Base-by-base conservation (phyloP, 1,139 yeast genomes). In the Suhomyces maxii region DNA sequence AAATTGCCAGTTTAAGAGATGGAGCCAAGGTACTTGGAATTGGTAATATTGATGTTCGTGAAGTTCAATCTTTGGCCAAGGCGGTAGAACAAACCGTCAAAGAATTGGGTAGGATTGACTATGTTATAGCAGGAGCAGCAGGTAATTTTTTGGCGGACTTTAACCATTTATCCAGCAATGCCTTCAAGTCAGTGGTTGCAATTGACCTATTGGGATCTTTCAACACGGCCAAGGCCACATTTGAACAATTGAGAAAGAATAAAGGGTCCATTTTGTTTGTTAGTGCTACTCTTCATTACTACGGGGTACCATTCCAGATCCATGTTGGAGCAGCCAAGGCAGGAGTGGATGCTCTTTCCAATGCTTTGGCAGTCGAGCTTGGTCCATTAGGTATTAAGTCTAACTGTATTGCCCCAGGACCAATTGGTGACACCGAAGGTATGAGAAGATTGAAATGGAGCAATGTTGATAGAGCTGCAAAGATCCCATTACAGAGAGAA, bases 321-420 rank as follows among this genome's bases (percentile, higher is more conserved):
- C 97, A 89, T 55, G 96, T 89, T 1, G 86, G 90, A 1, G 96
- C 97, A 0, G 97, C 97, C 8, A 90, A 90, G 67, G 96, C 97
- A 0, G 98, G 96, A n/a, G 82, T 90, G 33, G 98, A 91, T 61
- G 95, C 96, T 0, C 70, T 90, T 36, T 83, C 90, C 23, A 83
- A 85, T 55, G 85, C 89, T 0, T 67, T 90, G 53, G 95, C 97
- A 0, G 90, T 88, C 8, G 97, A 90, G 64, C 72, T 89, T 48
- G 97, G 97, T 0, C 96, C 97, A 0, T 63, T 86, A 47, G 97
- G 97, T 1, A 79, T 90, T 36, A 76, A 91, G 45, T 79, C 83
- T 41, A 90, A 90, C 61, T 82, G 86, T 60, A 79, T 91, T 53
- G 96, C 96, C 0, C 98, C 97, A 0, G 97, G 97, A 1, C 84